These are phyloP conservation scores for Silene uniflora DNA, from an alignment of 148 eudicot genomes.

Conservation along the genomic window DNA sequence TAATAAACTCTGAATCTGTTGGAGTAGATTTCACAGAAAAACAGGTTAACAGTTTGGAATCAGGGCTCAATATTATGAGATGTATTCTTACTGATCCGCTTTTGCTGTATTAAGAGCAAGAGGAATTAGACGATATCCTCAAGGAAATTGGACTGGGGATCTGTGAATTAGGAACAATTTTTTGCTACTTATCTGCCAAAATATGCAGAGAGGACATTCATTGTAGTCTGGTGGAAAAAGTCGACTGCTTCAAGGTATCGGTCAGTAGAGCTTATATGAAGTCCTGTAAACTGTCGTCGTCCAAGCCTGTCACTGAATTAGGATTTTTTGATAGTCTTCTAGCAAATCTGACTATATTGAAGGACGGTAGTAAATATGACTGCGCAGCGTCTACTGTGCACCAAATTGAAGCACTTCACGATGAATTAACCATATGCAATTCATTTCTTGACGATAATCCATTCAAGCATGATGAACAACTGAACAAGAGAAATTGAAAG, in stretches of 20 bases:
- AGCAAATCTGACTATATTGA: background rate
- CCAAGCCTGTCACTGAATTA: background rate
- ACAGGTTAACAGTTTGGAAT: background rate
- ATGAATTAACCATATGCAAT: background rate
- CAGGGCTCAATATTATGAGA: background rate
- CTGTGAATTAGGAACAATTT: slow-evolving; percentile 3
- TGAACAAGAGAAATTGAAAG: slow-evolving; percentile 1
- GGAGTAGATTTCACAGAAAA: background rate
- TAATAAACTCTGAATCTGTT: background rate
- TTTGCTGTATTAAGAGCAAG: background rate
- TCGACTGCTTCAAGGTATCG: background rate
- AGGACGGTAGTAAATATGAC: background rate
- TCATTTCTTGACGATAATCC: background rate
- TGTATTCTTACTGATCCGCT: slow-evolving; percentile 5
- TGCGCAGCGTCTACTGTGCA: background rate
- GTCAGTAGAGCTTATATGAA: background rate
- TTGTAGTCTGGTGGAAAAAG: background rate
- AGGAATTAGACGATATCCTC: slow-evolving; percentile 4
- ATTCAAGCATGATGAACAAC: background rate
- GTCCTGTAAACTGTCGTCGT: background rate
- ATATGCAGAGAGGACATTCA: background rate
- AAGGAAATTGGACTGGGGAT: slow-evolving; percentile 1
- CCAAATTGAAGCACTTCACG: background rate
- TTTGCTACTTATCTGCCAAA: background rate
- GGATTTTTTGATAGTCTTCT: background rate